A percentile compares a stretch with the other conserved stretches of the same genome.
Evolutionary conservation across 208 protist species (phyloP).

Genomic region (Trypanosoma cruzi): DNA sequence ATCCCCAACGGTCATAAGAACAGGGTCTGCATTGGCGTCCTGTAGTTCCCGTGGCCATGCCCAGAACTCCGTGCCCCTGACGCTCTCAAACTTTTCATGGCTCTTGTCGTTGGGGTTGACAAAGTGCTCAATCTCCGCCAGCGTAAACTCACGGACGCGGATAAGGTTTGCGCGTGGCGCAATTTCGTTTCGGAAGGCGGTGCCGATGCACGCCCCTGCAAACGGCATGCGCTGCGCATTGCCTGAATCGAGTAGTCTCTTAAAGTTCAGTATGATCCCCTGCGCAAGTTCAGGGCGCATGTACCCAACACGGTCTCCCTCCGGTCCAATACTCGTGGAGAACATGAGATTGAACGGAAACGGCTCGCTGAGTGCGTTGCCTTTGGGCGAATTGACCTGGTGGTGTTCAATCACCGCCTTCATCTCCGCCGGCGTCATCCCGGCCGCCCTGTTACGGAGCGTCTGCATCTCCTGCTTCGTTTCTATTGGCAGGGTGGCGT

Average conservation of each 20-base stretch:
- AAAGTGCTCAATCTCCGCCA: constrained; percentile 99
- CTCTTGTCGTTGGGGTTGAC: constrained; percentile 95
- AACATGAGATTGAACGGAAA: constrained; percentile 99
- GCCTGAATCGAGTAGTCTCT: constrained; percentile 95
- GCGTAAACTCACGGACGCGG: constrained; percentile 98
- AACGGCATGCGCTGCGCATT: constrained; percentile 98
- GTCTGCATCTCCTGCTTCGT: constrained; percentile 61
- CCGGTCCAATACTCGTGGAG: constrained; percentile 97
- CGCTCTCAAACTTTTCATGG: constrained; percentile 94
- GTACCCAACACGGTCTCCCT: constrained; percentile 95
- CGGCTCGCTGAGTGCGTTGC: constrained; percentile 96
- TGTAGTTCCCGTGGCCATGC: constrained; percentile 86
- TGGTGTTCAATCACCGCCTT: constrained; percentile 74
- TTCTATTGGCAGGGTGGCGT: constrained; percentile 35
- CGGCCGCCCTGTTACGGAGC: constrained; percentile 85
- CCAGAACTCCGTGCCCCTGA: constrained; percentile 83
- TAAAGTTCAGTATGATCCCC: constrained; percentile 99
- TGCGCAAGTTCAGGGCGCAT: constrained; percentile 99
- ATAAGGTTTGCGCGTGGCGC: constrained; percentile 95
- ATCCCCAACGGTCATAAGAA: constrained; percentile 83
- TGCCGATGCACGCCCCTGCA: constrained; percentile 98
- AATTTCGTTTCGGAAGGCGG: constrained; percentile 99
- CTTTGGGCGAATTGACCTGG: constrained; percentile 93
- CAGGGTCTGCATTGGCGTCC: constrained; percentile 67
- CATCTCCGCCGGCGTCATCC: constrained; percentile 87